phyloP scores from a whole-genome alignment of 148 eudicot species.

The Cornus controversa region DNA sequence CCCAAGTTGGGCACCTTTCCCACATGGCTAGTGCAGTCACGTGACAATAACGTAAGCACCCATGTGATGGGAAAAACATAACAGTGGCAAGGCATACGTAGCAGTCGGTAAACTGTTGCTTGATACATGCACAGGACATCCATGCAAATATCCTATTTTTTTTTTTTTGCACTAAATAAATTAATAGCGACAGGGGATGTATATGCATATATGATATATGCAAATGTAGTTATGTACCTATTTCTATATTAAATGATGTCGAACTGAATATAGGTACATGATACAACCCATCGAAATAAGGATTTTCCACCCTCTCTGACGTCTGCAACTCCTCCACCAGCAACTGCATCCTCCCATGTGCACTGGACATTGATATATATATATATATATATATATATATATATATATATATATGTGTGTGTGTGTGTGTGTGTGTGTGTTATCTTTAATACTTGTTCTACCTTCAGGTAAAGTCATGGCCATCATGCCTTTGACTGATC shows the following conservation, averaged over 20 bases:
- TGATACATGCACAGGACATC: not conserved
- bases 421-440: too few species aligned
- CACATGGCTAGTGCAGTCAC: not conserved
- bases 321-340: not conserved
- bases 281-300: too few species aligned
- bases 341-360: not conserved
- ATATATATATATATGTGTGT: too few species aligned
- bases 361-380: not conserved
- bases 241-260: too few species aligned
- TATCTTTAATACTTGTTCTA: too few species aligned
- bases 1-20: not conserved
- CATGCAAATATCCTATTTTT: not conserved
- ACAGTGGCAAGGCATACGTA: not conserved
- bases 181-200: not conserved
- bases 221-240: too few species aligned
- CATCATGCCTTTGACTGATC: too few species aligned
- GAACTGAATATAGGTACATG: not conserved
- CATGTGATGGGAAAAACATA: not conserved
- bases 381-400: too few species aligned
- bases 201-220: too few species aligned
- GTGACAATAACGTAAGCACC: not conserved
- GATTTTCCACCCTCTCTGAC: not conserved
- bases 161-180: too few species aligned
- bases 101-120: not conserved
- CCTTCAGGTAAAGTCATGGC: too few species aligned